phyloP scores from a whole-genome alignment of 768 basidiomycete species.

The Terana coerulea region DNA sequence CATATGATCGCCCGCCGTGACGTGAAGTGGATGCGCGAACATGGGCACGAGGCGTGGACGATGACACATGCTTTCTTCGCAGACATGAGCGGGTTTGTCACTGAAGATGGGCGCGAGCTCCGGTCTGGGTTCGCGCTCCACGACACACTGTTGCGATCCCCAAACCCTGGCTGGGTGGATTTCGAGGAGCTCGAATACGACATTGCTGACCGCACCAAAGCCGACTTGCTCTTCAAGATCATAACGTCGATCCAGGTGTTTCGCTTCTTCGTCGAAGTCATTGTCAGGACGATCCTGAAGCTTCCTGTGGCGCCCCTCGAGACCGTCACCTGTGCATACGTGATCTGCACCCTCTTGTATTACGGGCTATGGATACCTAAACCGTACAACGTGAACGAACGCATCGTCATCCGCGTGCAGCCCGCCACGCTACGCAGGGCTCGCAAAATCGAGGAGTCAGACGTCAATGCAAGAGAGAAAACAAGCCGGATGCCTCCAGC shows the following conservation, averaged over 20 bases:
- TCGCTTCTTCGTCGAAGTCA: slow-evolving; percentile 9
- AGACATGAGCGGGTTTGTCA: slow-evolving; percentile 13
- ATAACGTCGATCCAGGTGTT: slow-evolving; percentile 14
- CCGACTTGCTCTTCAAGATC: slow-evolving; percentile 15
- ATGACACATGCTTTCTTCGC: slow-evolving; percentile 13
- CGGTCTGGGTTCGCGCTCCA: slow-evolving; percentile 15
- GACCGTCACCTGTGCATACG: slow-evolving; percentile 15
- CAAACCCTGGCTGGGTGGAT: slow-evolving; percentile 8
- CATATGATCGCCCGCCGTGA: slow-evolving; percentile 14
- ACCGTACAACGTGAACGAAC: slow-evolving; percentile 16
- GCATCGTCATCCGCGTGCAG: slow-evolving; percentile 8
- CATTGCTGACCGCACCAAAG: slow-evolving; percentile 15
- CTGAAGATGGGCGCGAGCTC: background rate
- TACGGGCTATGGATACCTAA: slow-evolving; percentile 14
- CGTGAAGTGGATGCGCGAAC: slow-evolving; percentile 15
- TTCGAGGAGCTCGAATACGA: slow-evolving; percentile 14
- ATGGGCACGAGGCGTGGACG: slow-evolving; percentile 13
- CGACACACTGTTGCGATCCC: slow-evolving; percentile 7
- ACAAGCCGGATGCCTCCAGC: background rate
- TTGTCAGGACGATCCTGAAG: slow-evolving; percentile 1
- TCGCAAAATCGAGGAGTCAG: too few species aligned
- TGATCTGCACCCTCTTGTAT: slow-evolving; percentile 15
- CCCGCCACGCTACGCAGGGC: background rate
- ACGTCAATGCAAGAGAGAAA: background rate
- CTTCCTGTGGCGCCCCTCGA: slow-evolving; percentile 15